Conservation (phyloP, 805 yeast species). For the Cyberlindnera japonica region DNA sequence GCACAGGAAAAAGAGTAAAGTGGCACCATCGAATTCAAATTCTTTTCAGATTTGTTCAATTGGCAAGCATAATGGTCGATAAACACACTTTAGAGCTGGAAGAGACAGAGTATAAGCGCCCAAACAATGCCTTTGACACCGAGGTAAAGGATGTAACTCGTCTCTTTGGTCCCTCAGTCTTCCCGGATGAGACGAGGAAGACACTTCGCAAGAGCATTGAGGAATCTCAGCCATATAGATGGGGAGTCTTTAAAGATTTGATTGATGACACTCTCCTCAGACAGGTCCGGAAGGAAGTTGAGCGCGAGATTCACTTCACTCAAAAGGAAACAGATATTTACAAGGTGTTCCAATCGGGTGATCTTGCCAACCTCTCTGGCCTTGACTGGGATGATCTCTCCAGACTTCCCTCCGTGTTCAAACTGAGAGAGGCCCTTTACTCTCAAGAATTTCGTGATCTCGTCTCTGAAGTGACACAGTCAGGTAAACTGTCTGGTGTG, state of each 20-base stretch:
- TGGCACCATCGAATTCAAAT: too few relatives aligned
- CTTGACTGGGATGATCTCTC: conserved; percentile 70
- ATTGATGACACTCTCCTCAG: conserved; percentile 75
- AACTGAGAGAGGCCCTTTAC: conserved; percentile 82
- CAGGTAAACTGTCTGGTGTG: conserved; percentile 86
- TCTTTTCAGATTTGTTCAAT: too few relatives aligned
- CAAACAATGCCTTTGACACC: conserved; percentile 15
- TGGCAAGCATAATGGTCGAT: too few relatives aligned
- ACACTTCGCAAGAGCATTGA: conserved; percentile 42
- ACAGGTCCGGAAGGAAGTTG: conserved; percentile 80
- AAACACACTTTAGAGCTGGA: too few relatives aligned
- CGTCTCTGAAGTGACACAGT: conserved; percentile 71
- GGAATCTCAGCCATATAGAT: conserved; percentile 72
- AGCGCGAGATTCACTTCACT: conserved; percentile 81
- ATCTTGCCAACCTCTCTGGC: conserved; percentile 87
- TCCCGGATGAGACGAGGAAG: conserved; percentile 38
- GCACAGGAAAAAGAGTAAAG: too few relatives aligned
- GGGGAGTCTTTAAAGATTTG: conserved; percentile 79
- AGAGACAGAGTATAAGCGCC: conserved; percentile 10
- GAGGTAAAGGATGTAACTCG: conserved; percentile 32
- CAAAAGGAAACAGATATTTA: conserved; percentile 96
- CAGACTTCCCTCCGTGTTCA: conserved; percentile 69
- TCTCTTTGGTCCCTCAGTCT: conserved; percentile 47
- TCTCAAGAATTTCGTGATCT: conserved; percentile 80
- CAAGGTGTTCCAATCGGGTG: conserved; percentile 86